phyloP scores from a whole-genome alignment of 352 stramenopile species.

The Globisporangium iwayamae region DNA sequence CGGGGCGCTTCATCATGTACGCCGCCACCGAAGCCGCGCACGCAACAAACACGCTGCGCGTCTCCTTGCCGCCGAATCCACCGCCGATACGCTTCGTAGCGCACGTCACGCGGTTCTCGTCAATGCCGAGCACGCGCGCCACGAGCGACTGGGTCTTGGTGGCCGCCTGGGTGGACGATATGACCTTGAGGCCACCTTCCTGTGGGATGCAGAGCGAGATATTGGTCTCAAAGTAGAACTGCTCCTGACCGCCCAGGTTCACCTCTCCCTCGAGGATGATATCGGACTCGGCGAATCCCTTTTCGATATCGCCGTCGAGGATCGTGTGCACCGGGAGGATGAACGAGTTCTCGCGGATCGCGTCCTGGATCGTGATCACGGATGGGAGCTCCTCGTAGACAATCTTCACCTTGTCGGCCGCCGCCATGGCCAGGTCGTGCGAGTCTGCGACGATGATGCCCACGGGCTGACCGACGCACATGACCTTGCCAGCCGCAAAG shows the following conservation, averaged over 20 bases:
- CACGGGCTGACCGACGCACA: constrained; percentile 78
- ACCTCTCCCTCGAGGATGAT: constrained; percentile 87
- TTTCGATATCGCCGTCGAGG: constrained; percentile 75
- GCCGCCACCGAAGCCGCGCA: constrained; percentile 90
- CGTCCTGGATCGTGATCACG: constrained; percentile 94
- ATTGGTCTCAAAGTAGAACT: constrained; percentile 96
- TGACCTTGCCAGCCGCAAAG: constrained; percentile 68
- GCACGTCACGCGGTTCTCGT: constrained; percentile 88
- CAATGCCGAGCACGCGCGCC: constrained; percentile 89
- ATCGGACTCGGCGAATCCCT: constrained; percentile 61
- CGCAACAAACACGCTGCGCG: constrained; percentile 88
- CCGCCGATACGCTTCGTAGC: constrained; percentile 94
- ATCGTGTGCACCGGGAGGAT: constrained; percentile 84
- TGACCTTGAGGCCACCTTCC: constrained; percentile 91
- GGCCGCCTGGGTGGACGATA: constrained; percentile 92
- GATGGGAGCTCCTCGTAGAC: constrained; percentile 87
- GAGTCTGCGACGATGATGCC: constrained; percentile 83
- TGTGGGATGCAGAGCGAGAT: constrained; percentile 71
- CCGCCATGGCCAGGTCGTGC: constrained; percentile 67
- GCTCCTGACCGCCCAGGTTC: constrained; percentile 90
- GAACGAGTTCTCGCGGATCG: constrained; percentile 91
- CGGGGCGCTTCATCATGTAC: constrained; percentile 83
- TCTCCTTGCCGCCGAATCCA: constrained; percentile 97
- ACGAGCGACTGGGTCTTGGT: constrained; percentile 92
- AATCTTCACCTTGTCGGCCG: constrained; percentile 83